Base-by-base conservation (phyloP, 352 stramenopile species). In the Phytophthora niederhauseri region DNA sequence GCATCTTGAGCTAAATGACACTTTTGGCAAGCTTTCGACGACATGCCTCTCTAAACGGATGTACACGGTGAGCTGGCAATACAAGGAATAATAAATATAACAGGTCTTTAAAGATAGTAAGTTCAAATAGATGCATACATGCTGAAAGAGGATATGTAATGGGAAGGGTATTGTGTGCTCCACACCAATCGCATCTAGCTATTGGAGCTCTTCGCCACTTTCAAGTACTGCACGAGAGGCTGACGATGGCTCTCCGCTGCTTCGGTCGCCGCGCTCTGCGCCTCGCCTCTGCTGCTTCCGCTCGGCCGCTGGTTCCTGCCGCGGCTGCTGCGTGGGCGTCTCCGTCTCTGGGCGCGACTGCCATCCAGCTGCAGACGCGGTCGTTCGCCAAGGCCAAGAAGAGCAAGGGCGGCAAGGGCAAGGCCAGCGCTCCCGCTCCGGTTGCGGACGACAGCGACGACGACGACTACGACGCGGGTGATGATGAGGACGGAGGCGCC, bases 381-480 rank as follows among this genome's bases (percentile, higher is more conserved):
- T 72, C 72, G 59, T 94, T 92, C 57, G 82, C 85, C 61, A 93
- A 93, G 69, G 76, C 76, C 52, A 92, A 90, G 76, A 90, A 93
- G 51, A 71, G 38, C 48, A 88, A 90, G 58, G 64, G 70, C 51
- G 65, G 66, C 58, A 89, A 87, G 56, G n/a, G 15, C 28, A 77
- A 76, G 43, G 19, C 34, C 11, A 50, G 31, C 34, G 31, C 64
- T 0, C 34, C 60, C 12, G 30, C 64, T 20, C 56, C 60, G 2
- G 53, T 24, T 19, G 50, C 49, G 5, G 64, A 67, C 2, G 60
- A 71, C 17, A 59, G 65, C 19, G 62, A 71, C 6, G 49, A 57
- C 3, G 69, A 71, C 20, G 72, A 30, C 17, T 58, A 67, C n/a
- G 57, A 26, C 26, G 55, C 4, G 3, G 59, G 62, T 19, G 72